Conservation (phyloP, 352 stramenopile species). For the Pythium rishiriense region DNA sequence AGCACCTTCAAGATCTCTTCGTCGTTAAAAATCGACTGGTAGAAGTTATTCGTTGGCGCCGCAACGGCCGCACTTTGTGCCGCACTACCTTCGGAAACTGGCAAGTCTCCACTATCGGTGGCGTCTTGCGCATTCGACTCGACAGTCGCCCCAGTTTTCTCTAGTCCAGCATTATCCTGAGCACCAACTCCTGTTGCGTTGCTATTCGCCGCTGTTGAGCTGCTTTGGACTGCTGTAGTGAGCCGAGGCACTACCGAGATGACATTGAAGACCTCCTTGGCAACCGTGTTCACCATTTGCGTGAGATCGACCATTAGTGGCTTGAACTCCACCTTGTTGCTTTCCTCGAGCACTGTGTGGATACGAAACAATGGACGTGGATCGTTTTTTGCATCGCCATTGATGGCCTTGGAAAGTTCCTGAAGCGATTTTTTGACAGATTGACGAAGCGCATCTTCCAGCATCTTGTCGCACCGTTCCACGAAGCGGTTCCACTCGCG, state of each 20-base stretch:
- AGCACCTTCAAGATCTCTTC: conserved; percentile 95
- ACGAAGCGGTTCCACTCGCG: conserved; percentile 93
- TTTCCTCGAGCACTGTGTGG: conserved; percentile 93
- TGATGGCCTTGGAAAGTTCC: conserved; percentile 93
- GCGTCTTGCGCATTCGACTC: conserved; percentile 20
- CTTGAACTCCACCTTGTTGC: conserved; percentile 90
- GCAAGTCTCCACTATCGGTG: background rate
- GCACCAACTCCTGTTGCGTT: conserved; percentile 28
- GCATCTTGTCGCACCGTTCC: conserved; percentile 86
- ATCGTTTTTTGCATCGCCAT: conserved; percentile 91
- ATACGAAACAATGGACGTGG: conserved; percentile 92
- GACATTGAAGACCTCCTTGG: conserved; percentile 95
- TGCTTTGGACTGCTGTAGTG: conserved; percentile 45
- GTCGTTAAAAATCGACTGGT: conserved; percentile 95
- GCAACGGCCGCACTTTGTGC: conserved; percentile 21
- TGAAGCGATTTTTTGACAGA: conserved; percentile 95
- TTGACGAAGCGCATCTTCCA: conserved; percentile 90
- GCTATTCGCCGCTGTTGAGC: background rate
- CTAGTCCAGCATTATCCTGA: background rate
- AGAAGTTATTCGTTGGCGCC: conserved; percentile 72
- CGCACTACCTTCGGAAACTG: background rate
- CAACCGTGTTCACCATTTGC: conserved; percentile 93
- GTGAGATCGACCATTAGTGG: conserved; percentile 94
- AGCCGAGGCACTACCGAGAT: conserved; percentile 92
- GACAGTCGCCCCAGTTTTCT: conserved; percentile 7